Evolutionary conservation across 495 filamentous ascomycete genomes (phyloP).

Genomic region (Trichoderma virens): DNA sequence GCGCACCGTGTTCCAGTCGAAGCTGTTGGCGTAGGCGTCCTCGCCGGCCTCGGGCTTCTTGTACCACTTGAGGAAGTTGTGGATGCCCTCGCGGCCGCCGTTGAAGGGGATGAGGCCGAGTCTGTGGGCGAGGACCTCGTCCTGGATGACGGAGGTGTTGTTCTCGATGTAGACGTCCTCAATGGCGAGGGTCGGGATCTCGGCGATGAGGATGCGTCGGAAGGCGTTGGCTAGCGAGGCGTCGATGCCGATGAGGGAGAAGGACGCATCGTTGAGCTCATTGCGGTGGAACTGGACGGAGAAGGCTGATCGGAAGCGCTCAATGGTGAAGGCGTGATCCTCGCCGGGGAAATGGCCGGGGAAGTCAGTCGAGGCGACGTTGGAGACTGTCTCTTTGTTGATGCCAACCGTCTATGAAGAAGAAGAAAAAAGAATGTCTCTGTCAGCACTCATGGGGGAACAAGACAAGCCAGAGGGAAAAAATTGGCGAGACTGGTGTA

Average conservation of each 20-base stretch:
- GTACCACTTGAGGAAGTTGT: conserved; percentile 67
- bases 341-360: conserved; percentile 87
- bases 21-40: conserved; percentile 34
- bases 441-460: background rate
- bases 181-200: conserved; percentile 90
- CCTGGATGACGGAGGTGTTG: conserved; percentile 95
- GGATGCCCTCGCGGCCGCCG: conserved; percentile 64
- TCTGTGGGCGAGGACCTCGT: conserved; percentile 86
- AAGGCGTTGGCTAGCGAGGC: conserved; percentile 95
- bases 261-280: conserved; percentile 63
- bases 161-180: conserved; percentile 84
- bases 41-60: conserved; percentile 38
- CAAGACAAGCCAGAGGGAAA: background rate
- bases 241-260: conserved; percentile 87
- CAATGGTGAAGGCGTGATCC: conserved; percentile 78
- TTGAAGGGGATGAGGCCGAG: conserved; percentile 86
- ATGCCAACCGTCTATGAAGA: conserved; percentile 70
- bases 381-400: conserved; percentile 78
- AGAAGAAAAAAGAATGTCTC: conserved; percentile 9
- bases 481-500: too few species aligned
- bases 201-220: conserved; percentile 91
- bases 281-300: conserved; percentile 76
- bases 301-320: conserved; percentile 61
- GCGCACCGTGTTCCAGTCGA: conserved; percentile 74
- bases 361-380: conserved; percentile 82